phyloP scores from a whole-genome alignment of 2,329 filamentous ascomycete genomes.

The Phyllosticta citriasiana region DNA sequence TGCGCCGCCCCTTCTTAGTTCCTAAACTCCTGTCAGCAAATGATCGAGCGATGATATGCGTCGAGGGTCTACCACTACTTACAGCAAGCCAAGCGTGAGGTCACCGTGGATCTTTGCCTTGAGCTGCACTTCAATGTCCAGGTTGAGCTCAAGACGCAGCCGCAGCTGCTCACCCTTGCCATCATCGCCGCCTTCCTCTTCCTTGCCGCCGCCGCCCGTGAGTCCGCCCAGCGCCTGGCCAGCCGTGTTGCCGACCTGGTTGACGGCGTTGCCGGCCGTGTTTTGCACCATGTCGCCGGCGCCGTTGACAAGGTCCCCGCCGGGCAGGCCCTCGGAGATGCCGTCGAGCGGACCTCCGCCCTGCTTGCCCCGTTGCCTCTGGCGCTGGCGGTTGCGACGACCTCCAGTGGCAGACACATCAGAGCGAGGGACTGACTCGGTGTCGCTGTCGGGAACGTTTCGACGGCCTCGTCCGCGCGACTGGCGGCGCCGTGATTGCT shows the following conservation, averaged over 20 bases:
- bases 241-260: constrained; percentile 34
- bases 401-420: constrained; percentile 45
- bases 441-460: constrained; percentile 37
- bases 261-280: constrained; percentile 44
- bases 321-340: constrained; percentile 44
- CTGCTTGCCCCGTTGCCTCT: constrained; percentile 37
- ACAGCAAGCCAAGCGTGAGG: constrained; percentile 47
- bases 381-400: constrained; percentile 45
- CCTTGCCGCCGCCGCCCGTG: constrained; percentile 31
- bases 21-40: constrained; percentile 4
- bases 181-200: constrained; percentile 21
- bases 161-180: constrained; percentile 42
- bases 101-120: constrained; percentile 58
- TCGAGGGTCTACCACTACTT: constrained; percentile 19
- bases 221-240: constrained; percentile 39
- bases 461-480: constrained; percentile 40
- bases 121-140: constrained; percentile 53
- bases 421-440: constrained; percentile 44
- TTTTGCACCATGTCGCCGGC: constrained; percentile 47
- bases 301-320: constrained; percentile 42
- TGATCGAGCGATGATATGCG: background rate
- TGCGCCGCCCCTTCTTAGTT: constrained; percentile 6
- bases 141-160: constrained; percentile 48
- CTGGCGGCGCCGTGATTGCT: constrained; percentile 38
- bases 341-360: constrained; percentile 43